These are phyloP conservation scores for Lojkania enalia DNA, from an alignment of 2,329 filamentous ascomycete genomes.

Conservation along the genomic window DNA sequence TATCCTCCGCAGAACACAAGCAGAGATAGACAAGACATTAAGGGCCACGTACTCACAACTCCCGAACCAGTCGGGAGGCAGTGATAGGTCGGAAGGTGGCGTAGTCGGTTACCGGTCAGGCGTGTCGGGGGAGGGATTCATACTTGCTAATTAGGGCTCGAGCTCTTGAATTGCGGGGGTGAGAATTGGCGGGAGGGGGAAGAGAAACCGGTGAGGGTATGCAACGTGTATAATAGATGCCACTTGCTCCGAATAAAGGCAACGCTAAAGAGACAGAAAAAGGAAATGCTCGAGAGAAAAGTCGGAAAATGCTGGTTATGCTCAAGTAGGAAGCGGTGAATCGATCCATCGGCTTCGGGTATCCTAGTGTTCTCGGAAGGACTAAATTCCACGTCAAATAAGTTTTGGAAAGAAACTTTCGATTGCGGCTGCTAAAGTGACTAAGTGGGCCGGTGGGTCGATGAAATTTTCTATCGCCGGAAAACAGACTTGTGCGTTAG, in stretches of 20 bases:
- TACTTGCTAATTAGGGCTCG: slow-evolving; percentile 2
- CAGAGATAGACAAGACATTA: slow-evolving; percentile 21
- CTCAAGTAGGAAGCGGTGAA: slow-evolving; percentile 1
- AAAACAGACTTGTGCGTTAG: slow-evolving; percentile 37
- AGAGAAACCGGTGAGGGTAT: slow-evolving; percentile 22
- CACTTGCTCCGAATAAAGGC: slow-evolving; percentile 9
- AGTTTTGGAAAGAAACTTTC: background rate
- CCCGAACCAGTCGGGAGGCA: slow-evolving; percentile 13
- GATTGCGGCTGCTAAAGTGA: background rate
- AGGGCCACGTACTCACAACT: slow-evolving; percentile 4
- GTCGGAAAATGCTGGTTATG: slow-evolving; percentile 11
- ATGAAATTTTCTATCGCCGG: slow-evolving; percentile 17
- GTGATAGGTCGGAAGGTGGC: background rate
- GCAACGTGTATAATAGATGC: slow-evolving; percentile 22
- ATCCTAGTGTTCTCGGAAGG: slow-evolving; percentile 14
- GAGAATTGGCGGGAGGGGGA: slow-evolving; percentile 18
- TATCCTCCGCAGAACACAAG: slow-evolving; percentile 6
- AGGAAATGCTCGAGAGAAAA: slow-evolving; percentile 9
- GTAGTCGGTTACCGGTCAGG: background rate
- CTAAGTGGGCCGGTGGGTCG: background rate
- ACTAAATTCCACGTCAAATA: slow-evolving; percentile 1
- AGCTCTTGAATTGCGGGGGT: slow-evolving; percentile 8
- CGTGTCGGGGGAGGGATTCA: slow-evolving; percentile 1
- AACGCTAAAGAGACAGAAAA: background rate
- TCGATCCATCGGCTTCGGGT: slow-evolving; percentile 17